phyloP scores from a whole-genome alignment of 1,284 basidiomycete genomes.

The Tremellales sp. region DNA sequence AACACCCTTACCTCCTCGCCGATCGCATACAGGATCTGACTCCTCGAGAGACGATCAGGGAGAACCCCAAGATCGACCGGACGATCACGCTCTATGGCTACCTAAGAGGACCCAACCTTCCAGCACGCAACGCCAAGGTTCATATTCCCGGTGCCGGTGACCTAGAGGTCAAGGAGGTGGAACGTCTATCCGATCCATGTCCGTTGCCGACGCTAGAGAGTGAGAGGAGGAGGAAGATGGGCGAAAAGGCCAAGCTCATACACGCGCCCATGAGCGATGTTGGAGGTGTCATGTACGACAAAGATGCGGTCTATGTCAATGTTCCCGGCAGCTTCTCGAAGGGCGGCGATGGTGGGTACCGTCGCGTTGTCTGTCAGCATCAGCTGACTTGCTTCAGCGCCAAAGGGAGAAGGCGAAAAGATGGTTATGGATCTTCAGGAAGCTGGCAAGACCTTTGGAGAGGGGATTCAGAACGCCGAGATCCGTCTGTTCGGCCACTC shows the following conservation, averaged over 20 bases:
- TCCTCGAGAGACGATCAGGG: slow-evolving; percentile 74
- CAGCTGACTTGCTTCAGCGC: slow-evolving; percentile 50
- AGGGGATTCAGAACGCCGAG: slow-evolving; percentile 71
- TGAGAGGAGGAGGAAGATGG: slow-evolving; percentile 87
- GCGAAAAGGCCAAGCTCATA: slow-evolving; percentile 91
- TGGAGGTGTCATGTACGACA: slow-evolving; percentile 95
- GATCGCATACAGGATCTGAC: slow-evolving; percentile 96
- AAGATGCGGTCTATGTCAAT: slow-evolving; percentile 97
- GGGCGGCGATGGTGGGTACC: slow-evolving; percentile 45
- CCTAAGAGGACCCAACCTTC: slow-evolving; percentile 83
- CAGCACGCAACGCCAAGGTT: slow-evolving; percentile 68
- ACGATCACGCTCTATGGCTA: slow-evolving; percentile 94
- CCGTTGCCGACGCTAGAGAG: slow-evolving; percentile 87
- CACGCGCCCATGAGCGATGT: slow-evolving; percentile 99
- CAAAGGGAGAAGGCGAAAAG: slow-evolving; percentile 85
- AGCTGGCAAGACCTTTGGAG: slow-evolving; percentile 73
- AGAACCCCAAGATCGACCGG: slow-evolving; percentile 74
- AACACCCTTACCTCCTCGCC: slow-evolving; percentile 90
- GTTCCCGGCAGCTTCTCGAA: slow-evolving; percentile 90
- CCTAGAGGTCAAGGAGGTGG: slow-evolving; percentile 68
- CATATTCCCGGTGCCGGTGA: slow-evolving; percentile 96
- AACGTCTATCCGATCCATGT: slow-evolving; percentile 84
- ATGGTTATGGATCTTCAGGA: slow-evolving; percentile 98
- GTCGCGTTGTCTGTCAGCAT: neutral
- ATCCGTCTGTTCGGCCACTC: slow-evolving; percentile 85